Base-by-base conservation (phyloP, 2,329 filamentous ascomycete genomes). In the Phaeophleospora eucalypticola region DNA sequence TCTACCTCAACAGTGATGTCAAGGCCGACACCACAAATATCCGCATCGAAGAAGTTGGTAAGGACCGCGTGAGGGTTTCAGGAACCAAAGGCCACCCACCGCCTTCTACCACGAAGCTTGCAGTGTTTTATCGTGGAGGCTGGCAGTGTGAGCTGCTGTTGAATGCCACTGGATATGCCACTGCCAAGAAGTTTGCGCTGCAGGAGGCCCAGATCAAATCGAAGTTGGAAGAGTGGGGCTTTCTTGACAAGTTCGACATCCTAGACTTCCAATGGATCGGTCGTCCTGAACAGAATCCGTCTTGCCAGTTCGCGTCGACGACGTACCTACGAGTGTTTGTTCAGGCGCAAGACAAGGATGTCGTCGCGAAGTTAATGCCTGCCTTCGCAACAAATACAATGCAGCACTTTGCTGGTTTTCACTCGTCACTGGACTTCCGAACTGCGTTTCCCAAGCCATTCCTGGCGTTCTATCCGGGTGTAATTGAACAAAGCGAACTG, bases 1-100 rank as follows among this genome's bases (percentile, higher is more conserved):
- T 71, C 62, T 81, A 81, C 58, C 75, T 73, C 63, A 79, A 80
- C 61, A 74, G 71, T 1, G 78, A 80, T 53, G 77, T 79, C 17
- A 77, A 72, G 0, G 77, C 77, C 0, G 59, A 76, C n/a, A 62
- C 80, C 14, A 65, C 70, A 33, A 62, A 71, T 21, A 65, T 79
- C 38, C 68, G 67, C 37, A 75, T 82, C 45, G 71, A 77, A 43
- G 69, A 80, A 38, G 48, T 73, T 7, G 70, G 68, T 1, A 63
- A 64, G 18, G 71, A 80, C 51, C 68, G 75, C 3, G 73, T 80
- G 1, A 67, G 69, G 4, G 52, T 80, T 12, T 68, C 66, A 15
- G 72, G 73, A 4, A 64, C 73, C 19, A 67, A 66, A 44, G 69
- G 68, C 3, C 58, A 62, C 2, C 69, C 73, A 2, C 74, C 74